These are phyloP conservation scores for Phylloporus rhodoxanthus DNA, from an alignment of 768 basidiomycete species.

Conservation along the genomic window DNA sequence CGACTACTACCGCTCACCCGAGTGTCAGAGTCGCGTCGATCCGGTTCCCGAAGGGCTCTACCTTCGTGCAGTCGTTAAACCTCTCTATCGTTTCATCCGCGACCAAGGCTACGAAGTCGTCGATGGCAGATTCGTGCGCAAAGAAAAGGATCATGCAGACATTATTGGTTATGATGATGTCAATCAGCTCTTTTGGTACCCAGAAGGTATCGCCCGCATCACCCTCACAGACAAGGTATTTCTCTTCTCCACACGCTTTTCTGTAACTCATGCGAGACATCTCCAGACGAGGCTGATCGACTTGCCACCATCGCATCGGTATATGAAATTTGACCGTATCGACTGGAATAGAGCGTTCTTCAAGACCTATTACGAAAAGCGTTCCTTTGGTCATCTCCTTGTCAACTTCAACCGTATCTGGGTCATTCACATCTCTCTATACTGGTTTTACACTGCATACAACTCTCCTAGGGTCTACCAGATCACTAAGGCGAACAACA, in stretches of 20 bases:
- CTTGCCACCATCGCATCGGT: slow-evolving; percentile 83
- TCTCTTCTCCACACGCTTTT: background rate
- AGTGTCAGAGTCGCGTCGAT: slow-evolving; percentile 89
- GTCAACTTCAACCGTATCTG: slow-evolving; percentile 99
- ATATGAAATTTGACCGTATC: slow-evolving; percentile 94
- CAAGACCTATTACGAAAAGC: slow-evolving; percentile 98
- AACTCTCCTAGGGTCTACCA: slow-evolving; percentile 87
- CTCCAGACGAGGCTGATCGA: slow-evolving; percentile 83
- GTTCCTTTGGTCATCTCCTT: slow-evolving; percentile 91
- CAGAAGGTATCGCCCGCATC: slow-evolving; percentile 94
- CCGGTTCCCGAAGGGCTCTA: slow-evolving; percentile 96
- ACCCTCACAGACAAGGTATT: slow-evolving; percentile 79
- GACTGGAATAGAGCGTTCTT: slow-evolving; percentile 97
- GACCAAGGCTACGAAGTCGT: slow-evolving; percentile 97
- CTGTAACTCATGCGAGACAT: background rate
- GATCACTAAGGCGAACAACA: slow-evolving; percentile 27
- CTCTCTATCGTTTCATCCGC: slow-evolving; percentile 91
- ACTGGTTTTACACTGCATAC: slow-evolving; percentile 94
- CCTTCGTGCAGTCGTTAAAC: slow-evolving; percentile 83
- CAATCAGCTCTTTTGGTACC: slow-evolving; percentile 99
- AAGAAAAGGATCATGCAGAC: slow-evolving; percentile 87
- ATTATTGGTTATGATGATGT: slow-evolving; percentile 99
- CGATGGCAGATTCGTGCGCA: slow-evolving; percentile 89
- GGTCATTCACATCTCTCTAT: slow-evolving; percentile 94
- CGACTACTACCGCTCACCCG: slow-evolving; percentile 98